Evolutionary conservation across 352 stramenopile genomes (phyloP).

Genomic region (Pythium phragmiticola): DNA sequence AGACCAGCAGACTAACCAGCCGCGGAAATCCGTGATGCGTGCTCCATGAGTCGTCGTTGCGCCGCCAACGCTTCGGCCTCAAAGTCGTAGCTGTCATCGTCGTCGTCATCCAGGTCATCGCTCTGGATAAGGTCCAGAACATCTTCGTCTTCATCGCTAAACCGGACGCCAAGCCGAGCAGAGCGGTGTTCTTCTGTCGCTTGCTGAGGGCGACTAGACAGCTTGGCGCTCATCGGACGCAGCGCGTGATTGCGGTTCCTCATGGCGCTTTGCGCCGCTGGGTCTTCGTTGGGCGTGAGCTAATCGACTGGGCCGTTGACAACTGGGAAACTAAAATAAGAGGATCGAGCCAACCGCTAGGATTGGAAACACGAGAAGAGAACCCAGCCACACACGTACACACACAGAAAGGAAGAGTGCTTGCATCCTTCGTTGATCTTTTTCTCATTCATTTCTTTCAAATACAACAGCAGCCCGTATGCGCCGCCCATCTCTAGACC

Average conservation of each 20-base stretch:
- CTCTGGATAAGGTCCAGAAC: constrained; percentile 29
- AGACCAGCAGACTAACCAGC: not conserved
- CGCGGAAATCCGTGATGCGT: not conserved
- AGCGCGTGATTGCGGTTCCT: constrained; percentile 3
- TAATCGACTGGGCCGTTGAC: not conserved
- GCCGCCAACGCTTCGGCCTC: constrained; percentile 32
- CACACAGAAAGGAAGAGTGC: not conserved
- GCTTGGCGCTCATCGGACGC: constrained; percentile 56
- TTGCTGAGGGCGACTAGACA: constrained; percentile 12
- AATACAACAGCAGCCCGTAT: constrained; percentile 13
- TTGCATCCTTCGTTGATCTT: not conserved
- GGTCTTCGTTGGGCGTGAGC: not conserved
- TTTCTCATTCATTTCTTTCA: constrained; percentile 23
- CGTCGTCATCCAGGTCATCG: constrained; percentile 38
- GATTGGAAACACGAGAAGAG: not conserved
- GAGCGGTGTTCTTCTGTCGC: constrained; percentile 1
- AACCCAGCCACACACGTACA: not conserved
- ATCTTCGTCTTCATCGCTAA: constrained; percentile 20
- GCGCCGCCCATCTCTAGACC: not conserved
- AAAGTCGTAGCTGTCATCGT: constrained; percentile 31
- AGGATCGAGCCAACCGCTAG: not conserved
- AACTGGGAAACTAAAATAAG: constrained; percentile 9
- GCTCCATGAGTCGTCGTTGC: constrained; percentile 12
- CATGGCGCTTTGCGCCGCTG: not conserved
- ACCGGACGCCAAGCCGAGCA: constrained; percentile 1